Percentiles rank a stretch among this genome's conserved stretches.
Evolutionary conservation across 1,284 basidiomycete genomes (phyloP).

Genomic region (Trametes sp.): DNA sequence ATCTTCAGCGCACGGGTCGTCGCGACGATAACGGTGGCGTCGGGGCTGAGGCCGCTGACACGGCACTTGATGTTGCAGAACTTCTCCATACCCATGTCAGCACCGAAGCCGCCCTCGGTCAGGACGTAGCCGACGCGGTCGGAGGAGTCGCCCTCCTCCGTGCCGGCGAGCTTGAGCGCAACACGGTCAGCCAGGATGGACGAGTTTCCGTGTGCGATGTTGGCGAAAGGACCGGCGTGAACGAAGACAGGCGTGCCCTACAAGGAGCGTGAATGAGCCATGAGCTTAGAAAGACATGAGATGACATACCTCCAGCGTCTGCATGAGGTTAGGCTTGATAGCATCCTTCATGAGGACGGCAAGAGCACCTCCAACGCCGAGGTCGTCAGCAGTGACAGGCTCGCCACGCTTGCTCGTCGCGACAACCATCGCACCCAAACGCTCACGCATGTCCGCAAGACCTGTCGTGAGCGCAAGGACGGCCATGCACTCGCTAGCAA

Average conservation of each 20-base stretch:
- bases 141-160: constrained; percentile 88
- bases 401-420: constrained; percentile 94
- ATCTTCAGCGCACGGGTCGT: constrained; percentile 99
- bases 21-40: constrained; percentile 95
- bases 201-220: constrained; percentile 99
- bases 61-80: constrained; percentile 99
- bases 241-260: constrained; percentile 98
- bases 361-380: constrained; percentile 95
- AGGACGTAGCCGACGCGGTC: constrained; percentile 93
- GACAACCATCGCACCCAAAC: constrained; percentile 95
- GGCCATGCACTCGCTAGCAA: constrained; percentile 98
- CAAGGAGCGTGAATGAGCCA: neutral
- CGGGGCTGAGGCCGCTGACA: constrained; percentile 90
- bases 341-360: constrained; percentile 99
- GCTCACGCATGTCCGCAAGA: constrained; percentile 91
- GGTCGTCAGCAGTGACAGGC: constrained; percentile 95
- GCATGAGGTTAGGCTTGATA: constrained; percentile 99
- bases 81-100: constrained; percentile 99
- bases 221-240: constrained; percentile 98
- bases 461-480: constrained; percentile 93
- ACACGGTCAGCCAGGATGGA: constrained; percentile 97
- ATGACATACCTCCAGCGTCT: constrained; percentile 82
- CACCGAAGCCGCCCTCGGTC: constrained; percentile 98
- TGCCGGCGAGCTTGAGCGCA: constrained; percentile 96
- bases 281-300: neutral